Base-by-base conservation (phyloP, 805 yeast species). In the Zygoascus flipseniorum region DNA sequence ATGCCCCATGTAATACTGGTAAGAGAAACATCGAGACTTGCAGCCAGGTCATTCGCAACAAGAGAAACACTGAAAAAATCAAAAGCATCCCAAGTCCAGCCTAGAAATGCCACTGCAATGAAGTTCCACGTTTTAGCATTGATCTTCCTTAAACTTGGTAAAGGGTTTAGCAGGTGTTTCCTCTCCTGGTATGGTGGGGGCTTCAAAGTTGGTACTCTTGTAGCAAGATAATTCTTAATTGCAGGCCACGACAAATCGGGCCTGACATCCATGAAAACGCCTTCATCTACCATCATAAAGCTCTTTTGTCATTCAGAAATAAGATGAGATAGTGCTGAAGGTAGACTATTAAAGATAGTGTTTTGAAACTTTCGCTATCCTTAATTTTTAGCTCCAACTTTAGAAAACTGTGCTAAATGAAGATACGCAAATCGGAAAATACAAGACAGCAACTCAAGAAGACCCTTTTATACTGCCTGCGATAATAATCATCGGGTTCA, bases 11-110 rank as follows among this genome's bases (percentile, higher is more conserved):
- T 80, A 59, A 85, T 74, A 48, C 76, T 77, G 23, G 73, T 70
- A 26, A 78, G 73, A 0, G 72, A 52, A 8, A 67, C 70, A 44
- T 70, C 71, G 50, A 84, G 75, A 2, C 76, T 62, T 42, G 65
- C 60, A 31, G 87, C 83, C 50, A 85, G 72, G 2, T 71, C 65
- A 1, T 76, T 54, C 2, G 78, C 82, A 52, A 80, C 76, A 48
- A 82, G 72, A 11, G 85, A 76, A 9, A 81, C 83, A 31, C 79
- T 70, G 63, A 85, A 85, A 68, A 81, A 85, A 61, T 84, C 89
- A 65, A 84, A 77, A 2, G 88, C 83, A 60, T 83, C 90, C 76
- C 83, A 74, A 2, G 85, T 74, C 89, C 90, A 85, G 35, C 82
- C 85, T 35, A 70, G 64, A 59, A 80, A 78, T 1, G 86, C 88